Evolutionary conservation across 768 basidiomycete genomes (phyloP), one percentile per base, ranked within the genome.

Genomic region (Mycena amicta): DNA sequence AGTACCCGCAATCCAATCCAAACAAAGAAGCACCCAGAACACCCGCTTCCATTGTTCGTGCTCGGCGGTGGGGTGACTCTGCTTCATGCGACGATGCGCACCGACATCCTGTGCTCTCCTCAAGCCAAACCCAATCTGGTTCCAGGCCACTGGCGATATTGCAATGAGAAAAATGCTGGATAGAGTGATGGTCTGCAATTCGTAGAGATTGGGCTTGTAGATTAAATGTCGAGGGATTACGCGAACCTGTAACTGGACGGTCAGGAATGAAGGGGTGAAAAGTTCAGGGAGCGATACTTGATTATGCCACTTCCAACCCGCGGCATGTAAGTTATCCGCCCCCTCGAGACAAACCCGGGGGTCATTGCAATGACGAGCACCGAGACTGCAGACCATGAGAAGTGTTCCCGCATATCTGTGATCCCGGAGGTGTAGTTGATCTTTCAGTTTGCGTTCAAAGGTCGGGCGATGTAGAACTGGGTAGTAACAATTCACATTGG

Each of bases 41-140:
- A 80, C 83, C n/a, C 87, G 81, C 67, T 89, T 89, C 84, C 89
- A 91, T 20, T 87, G 77, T 68, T 93, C 90, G 55, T 87, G 79
- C 62, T 92, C 87, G 4, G 76, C 72, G 4, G 74, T 79, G 3
- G 78, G 78, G 18, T 72, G 69, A 52, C 62, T 67, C 29, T 70
- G 63, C 22, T 68, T 62, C 56, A 71, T 74, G 27, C 80, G 71
- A 52, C 76, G 72, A 70, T 93, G 92, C 0, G 84, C 87, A 31
- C 92, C 86, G 31, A 91, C 83, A 63, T 94, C 91, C 67, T 91
- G 86, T 0, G 86, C 83, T 52, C 87, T 73, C 3, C 90, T 85
- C 30, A 93, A 69, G 18, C 86, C 88, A 41, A 88, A 74, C 0
- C 89, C 89, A 37, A 85, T 77, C 13, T 85, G 76, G 16, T 79